A percentile compares a stretch with the other conserved stretches of the same genome.
Evolutionary conservation across 495 filamentous ascomycete genomes (phyloP).

Genomic region (Lineolata rhizophorae): DNA sequence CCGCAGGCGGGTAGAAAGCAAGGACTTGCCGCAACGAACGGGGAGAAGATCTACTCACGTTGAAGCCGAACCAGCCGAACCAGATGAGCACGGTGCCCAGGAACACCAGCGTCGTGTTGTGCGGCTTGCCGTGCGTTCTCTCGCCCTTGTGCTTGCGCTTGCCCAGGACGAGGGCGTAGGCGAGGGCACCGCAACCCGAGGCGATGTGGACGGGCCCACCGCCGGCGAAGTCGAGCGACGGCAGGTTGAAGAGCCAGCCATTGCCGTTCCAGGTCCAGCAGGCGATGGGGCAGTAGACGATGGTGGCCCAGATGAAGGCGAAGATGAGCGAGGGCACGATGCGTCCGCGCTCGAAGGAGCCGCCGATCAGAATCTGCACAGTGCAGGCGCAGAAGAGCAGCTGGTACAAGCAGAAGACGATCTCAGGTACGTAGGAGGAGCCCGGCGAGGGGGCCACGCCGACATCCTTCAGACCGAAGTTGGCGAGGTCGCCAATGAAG

Average conservation of each 20-base stretch:
- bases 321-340: constrained; percentile 34
- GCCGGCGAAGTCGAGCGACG: constrained; percentile 33
- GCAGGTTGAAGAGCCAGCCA: constrained; percentile 33
- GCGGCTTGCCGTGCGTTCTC: constrained; percentile 24
- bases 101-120: constrained; percentile 34
- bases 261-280: constrained; percentile 39
- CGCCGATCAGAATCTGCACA: constrained; percentile 27
- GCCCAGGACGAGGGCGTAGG: constrained; percentile 32
- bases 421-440: constrained; percentile 27
- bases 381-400: constrained; percentile 35
- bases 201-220: constrained; percentile 34
- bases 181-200: constrained; percentile 29
- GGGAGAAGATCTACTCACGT: constrained; percentile 15
- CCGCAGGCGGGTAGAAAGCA: not conserved
- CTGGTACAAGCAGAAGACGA: constrained; percentile 35
- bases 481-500: constrained; percentile 30
- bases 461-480: constrained; percentile 31
- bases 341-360: constrained; percentile 31
- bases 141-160: constrained; percentile 27
- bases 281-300: constrained; percentile 36
- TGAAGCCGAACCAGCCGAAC: constrained; percentile 41
- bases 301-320: constrained; percentile 34
- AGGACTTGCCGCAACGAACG: not conserved
- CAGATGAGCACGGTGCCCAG: constrained; percentile 35
- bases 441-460: constrained; percentile 27